phyloP scores from a whole-genome alignment of 2,329 filamentous ascomycete species.

The Helicocarpus griseus region DNA sequence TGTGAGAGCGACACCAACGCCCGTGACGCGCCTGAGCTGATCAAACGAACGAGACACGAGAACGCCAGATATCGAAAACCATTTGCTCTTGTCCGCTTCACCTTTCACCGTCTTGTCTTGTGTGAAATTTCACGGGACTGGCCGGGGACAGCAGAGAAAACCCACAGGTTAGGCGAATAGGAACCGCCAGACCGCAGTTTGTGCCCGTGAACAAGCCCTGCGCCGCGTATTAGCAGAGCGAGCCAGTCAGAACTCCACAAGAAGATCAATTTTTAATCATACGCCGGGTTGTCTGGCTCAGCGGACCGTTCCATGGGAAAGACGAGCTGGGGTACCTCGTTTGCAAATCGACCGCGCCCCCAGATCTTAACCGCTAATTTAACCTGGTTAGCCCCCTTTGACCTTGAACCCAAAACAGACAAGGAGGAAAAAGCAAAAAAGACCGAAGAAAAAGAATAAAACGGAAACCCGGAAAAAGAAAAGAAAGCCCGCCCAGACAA shows the following conservation, averaged over 20 bases:
- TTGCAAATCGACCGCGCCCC: not conserved
- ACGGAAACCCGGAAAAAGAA: not conserved
- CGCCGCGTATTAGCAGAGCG: not conserved
- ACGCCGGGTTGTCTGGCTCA: not conserved
- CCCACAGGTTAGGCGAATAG: not conserved
- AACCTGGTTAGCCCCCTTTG: not conserved
- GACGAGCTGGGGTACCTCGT: not conserved
- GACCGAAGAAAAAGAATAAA: not conserved
- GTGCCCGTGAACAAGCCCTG: not conserved
- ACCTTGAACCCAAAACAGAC: not conserved
- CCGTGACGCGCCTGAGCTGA: not conserved
- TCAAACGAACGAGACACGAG: not conserved
- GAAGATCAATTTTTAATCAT: not conserved
- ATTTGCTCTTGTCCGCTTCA: not conserved
- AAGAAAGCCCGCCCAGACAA: not conserved
- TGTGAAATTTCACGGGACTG: not conserved
- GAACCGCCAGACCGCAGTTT: not conserved
- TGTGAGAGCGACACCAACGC: not conserved
- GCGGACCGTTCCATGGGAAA: slow-evolving; percentile 5
- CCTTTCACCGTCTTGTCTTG: not conserved
- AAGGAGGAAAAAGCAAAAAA: not conserved
- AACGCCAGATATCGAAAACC: not conserved
- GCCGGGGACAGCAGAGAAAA: not conserved
- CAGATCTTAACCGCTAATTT: not conserved
- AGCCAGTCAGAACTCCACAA: too few species aligned